Evolutionary conservation across 768 basidiomycete species (phyloP), one percentile per base, ranked within the genome.

Genomic region (Boletus reticulatus): DNA sequence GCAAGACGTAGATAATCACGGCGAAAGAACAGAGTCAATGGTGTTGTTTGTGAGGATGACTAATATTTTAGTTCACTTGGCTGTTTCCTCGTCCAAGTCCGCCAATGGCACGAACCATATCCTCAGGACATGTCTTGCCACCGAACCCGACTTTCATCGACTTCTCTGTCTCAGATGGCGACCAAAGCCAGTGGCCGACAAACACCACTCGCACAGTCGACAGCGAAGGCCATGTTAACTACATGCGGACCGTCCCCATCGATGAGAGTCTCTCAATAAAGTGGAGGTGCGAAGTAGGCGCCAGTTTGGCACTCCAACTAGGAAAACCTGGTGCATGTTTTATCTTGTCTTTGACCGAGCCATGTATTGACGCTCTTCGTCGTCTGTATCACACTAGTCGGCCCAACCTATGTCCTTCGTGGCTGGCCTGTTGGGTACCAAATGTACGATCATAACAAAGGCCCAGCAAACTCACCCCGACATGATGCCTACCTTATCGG

Each of bases 401-500:
- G 81, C 12, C 75, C 70, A 11, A 75, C 59, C 10, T 89, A 91
- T 64, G 79, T 87, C 24, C 73, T 94, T 34, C 79, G 78, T 55
- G 61, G 70, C 49, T 92, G 85, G 76, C 92, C 92, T 0, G 68
- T 72, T 17, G 80, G 81, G 17, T 94, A 94, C 72, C 75, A 76
- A 22, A 75, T 93, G 71, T 92, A 74, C 62, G 84, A 89, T 65
- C 92, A 94, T 59, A 76, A 87, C 56, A 91, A 91, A 66, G 88
- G 91, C 0, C 73, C 75, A 8, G 72, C 65, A 37, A 62, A 53
- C 12, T 70, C 70, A 38, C 82, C 87, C 20, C 76, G 92, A 55
- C 85, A 87, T 57, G 92, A 94, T 67, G 72, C 85, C 16, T 94
- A 94, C 73, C 80, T 94, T 24, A 83, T 80, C 55, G 92, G 92